These are phyloP conservation scores for Medicago arabica DNA, from an alignment of 306 rosid genomes.

Conservation along the genomic window DNA sequence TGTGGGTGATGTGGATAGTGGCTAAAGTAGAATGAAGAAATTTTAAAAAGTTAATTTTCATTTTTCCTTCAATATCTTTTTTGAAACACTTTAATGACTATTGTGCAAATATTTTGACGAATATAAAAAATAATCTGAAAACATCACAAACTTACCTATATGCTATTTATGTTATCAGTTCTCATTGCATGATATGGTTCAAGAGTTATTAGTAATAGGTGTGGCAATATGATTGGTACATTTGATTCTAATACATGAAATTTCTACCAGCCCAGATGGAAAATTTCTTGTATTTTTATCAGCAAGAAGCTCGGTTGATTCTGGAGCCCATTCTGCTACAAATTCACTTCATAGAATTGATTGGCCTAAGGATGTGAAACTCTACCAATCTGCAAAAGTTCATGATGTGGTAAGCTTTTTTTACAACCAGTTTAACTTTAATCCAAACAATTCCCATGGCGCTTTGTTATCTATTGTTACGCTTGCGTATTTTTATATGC, in stretches of 20 bases:
- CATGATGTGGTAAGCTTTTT: conserved; percentile 70
- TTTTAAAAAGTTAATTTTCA: conserved; percentile 15
- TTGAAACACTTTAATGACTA: not conserved
- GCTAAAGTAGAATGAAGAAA: conserved; percentile 17
- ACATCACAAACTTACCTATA: conserved; percentile 9
- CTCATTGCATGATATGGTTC: conserved; percentile 26
- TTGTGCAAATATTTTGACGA: conserved; percentile 22
- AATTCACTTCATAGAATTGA: conserved; percentile 91
- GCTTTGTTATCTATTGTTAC: conserved; percentile 1
- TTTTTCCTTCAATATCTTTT: not conserved
- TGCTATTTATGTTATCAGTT: not conserved
- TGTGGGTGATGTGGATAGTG: not conserved
- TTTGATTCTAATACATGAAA: conserved; percentile 41
- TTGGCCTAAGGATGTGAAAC: conserved; percentile 66
- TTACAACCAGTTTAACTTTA: conserved; percentile 26
- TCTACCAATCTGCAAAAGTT: conserved; percentile 54
- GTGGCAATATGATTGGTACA: conserved; percentile 25
- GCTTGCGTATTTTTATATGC: too few relatives aligned
- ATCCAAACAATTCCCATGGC: conserved; percentile 29
- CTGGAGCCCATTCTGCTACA: conserved; percentile 91
- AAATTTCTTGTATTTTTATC: conserved; percentile 82
- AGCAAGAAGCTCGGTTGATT: conserved; percentile 78
- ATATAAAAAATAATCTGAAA: conserved; percentile 25
- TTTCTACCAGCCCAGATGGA: conserved; percentile 88
- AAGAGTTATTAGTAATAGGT: conserved; percentile 28